Conservation (phyloP, 345 rosid genomes). For the Psidium guajava region DNA sequence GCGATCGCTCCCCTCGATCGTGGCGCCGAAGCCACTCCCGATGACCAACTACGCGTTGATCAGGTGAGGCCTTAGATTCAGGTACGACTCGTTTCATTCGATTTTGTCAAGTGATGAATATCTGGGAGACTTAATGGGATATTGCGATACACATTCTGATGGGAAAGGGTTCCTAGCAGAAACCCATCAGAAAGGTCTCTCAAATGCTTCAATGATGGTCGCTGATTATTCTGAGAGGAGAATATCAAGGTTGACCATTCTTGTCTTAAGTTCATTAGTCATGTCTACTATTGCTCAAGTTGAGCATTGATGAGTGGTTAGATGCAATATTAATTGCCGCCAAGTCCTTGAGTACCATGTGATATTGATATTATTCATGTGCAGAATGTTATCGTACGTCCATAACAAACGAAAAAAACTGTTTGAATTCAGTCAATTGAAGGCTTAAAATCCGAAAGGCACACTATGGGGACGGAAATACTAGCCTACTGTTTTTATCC, state of each 20-base stretch:
- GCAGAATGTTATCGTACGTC: not conserved
- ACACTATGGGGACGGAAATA: not conserved
- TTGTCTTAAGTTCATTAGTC: not conserved
- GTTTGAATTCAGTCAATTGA: not conserved
- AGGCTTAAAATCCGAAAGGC: not conserved
- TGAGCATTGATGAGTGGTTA: not conserved
- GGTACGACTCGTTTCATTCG: not conserved
- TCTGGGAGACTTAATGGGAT: not conserved
- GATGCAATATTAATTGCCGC: not conserved
- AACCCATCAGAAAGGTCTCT: not conserved
- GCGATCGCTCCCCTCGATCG: slow-evolving; percentile 37
- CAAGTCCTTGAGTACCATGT: not conserved
- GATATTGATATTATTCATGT: not conserved
- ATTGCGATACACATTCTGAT: not conserved
- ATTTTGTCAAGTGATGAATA: not conserved
- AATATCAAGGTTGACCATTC: not conserved
- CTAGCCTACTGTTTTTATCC: not conserved
- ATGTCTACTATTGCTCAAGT: not conserved
- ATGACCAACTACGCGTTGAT: slow-evolving; percentile 22
- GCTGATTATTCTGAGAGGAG: not conserved
- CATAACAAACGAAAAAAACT: not conserved
- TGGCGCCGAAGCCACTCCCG: slow-evolving; percentile 26
- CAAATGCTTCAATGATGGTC: not conserved
- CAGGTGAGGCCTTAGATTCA: slow-evolving; percentile 9
- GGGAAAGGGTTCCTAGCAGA: not conserved